Percentiles rank a stretch among this genome's conserved stretches.
Conservation (phyloP, 306 rosid species). For the Lathyrus aphaca region DNA sequence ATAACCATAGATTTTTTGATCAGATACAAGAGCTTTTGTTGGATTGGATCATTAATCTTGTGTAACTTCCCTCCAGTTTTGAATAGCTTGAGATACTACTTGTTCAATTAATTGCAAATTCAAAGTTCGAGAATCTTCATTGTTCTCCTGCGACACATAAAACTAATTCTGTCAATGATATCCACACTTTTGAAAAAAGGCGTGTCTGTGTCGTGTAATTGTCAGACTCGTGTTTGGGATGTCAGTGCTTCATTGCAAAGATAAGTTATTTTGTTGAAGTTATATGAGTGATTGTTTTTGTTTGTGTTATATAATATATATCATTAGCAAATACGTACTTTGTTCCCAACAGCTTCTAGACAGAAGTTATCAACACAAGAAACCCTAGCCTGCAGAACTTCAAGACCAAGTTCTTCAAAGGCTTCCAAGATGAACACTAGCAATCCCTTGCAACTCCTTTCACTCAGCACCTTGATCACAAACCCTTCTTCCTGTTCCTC, state of each 20-base stretch:
- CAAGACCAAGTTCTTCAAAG: constrained; percentile 66
- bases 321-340: constrained; percentile 45
- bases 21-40: constrained; percentile 2
- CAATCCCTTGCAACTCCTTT: constrained; percentile 56
- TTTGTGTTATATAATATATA: background rate
- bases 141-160: constrained; percentile 45
- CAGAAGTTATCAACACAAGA: constrained; percentile 56
- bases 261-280: no score
- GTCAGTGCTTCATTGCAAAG: no score
- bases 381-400: constrained; percentile 72
- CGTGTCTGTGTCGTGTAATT: no score
- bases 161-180: background rate
- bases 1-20: background rate
- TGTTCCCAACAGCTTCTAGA: constrained; percentile 57
- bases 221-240: no score
- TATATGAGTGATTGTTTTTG: background rate
- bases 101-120: constrained; percentile 46
- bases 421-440: constrained; percentile 69
- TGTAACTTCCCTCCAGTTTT: constrained; percentile 53
- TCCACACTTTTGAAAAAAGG: no score
- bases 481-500: constrained; percentile 51
- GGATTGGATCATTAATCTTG: constrained; percentile 22
- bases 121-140: constrained; percentile 39
- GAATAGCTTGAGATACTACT: constrained; percentile 64
- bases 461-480: constrained; percentile 49